Percentiles rank a stretch among this genome's conserved stretches.
These are phyloP conservation scores for Penicillium sp. DNA, from an alignment of 2,329 filamentous ascomycete genomes.

Conservation along the genomic window DNA sequence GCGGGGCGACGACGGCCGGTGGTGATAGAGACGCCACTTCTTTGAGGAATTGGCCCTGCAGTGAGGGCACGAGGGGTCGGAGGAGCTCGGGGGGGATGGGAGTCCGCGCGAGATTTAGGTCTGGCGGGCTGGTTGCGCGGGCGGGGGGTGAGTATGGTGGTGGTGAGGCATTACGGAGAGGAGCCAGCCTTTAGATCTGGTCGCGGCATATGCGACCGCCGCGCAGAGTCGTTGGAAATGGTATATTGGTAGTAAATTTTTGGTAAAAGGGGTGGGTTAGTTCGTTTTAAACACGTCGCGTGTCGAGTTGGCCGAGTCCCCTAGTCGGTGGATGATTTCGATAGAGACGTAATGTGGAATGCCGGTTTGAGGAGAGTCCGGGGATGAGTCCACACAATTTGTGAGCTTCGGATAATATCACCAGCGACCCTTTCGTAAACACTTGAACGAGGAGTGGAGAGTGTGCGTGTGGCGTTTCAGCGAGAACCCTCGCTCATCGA, in stretches of 20 bases:
- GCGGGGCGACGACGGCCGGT: slow-evolving; percentile 34
- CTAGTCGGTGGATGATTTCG: slow-evolving; percentile 16
- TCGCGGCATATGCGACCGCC: slow-evolving; percentile 47
- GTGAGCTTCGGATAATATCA: not conserved
- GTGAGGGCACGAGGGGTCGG: slow-evolving; percentile 18
- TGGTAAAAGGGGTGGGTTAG: not conserved
- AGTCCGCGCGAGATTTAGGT: slow-evolving; percentile 32
- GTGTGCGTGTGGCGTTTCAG: slow-evolving; percentile 9
- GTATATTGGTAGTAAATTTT: slow-evolving; percentile 4
- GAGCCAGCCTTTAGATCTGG: slow-evolving; percentile 47
- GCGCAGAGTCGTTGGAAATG: slow-evolving; percentile 27
- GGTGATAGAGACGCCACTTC: slow-evolving; percentile 39
- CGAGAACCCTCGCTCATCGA: slow-evolving; percentile 8
- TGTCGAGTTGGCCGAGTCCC: slow-evolving; percentile 18
- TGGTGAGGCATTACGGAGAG: slow-evolving; percentile 47
- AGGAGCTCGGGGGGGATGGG: slow-evolving; percentile 22
- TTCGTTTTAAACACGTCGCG: not conserved
- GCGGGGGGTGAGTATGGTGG: slow-evolving; percentile 40
- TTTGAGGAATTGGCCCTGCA: slow-evolving; percentile 35
- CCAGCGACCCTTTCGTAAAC: not conserved
- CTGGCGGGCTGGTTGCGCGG: slow-evolving; percentile 34
- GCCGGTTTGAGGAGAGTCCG: not conserved
- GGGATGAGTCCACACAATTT: not conserved
- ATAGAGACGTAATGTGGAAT: slow-evolving; percentile 1
- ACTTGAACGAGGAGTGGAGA: slow-evolving; percentile 8